phyloP scores from a whole-genome alignment of 345 rosid species.

The Eucalyptus erythrocorys region DNA sequence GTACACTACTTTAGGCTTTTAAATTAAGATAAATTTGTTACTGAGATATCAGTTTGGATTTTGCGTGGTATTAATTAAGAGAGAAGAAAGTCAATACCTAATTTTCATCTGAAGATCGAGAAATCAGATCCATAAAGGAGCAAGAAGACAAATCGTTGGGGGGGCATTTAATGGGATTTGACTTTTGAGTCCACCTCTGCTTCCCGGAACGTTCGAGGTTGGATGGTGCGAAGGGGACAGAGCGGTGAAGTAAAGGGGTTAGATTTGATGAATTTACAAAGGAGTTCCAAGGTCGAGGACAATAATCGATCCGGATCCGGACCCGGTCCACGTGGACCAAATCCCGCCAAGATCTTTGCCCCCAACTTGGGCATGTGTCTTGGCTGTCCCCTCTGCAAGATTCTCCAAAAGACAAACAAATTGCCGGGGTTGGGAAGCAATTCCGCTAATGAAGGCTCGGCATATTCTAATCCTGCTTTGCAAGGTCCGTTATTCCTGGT shows the following conservation, averaged over 20 bases:
- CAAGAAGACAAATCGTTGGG: background rate
- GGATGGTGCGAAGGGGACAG: background rate
- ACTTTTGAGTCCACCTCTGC: background rate
- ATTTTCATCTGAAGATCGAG: background rate
- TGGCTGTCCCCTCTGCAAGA: background rate
- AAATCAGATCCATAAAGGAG: background rate
- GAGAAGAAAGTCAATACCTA: background rate
- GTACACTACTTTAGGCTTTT: too few relatives aligned
- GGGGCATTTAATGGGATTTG: background rate
- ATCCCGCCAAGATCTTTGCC: background rate
- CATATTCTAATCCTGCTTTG: slow-evolving; percentile 8
- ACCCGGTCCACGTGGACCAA: background rate
- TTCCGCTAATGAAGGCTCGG: background rate
- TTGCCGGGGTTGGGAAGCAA: background rate
- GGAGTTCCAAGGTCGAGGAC: background rate
- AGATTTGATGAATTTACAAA: background rate
- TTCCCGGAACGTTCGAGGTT: background rate
- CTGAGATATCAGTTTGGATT: too few relatives aligned
- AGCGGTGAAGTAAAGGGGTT: background rate
- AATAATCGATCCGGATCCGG: background rate
- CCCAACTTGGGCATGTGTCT: background rate
- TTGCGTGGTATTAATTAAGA: background rate
- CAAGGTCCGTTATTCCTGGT: background rate
- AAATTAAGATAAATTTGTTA: too few relatives aligned
- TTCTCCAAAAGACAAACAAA: background rate